Evolutionary conservation across 2,329 filamentous ascomycete genomes (phyloP).

Genomic region (Fusarium multiceps): DNA sequence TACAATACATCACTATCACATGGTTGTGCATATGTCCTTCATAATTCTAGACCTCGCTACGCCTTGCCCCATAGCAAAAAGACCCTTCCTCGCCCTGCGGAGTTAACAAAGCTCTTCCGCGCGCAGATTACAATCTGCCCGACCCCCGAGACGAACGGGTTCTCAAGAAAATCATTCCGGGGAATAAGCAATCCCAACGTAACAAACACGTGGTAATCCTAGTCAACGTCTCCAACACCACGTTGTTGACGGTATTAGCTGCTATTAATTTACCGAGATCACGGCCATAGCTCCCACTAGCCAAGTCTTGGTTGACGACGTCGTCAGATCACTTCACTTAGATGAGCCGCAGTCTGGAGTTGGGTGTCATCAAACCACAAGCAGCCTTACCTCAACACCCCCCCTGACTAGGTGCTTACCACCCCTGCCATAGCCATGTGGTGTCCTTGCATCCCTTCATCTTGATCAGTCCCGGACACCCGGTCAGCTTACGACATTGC

Average conservation of each 20-base stretch:
- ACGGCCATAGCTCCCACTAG: neutral
- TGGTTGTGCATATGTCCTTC: neutral
- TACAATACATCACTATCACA: conserved; percentile 2
- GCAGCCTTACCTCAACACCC: neutral
- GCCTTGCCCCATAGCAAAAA: conserved; percentile 5
- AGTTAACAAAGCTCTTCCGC: conserved; percentile 17
- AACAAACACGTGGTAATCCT: conserved; percentile 11
- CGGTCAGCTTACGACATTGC: conserved; percentile 13
- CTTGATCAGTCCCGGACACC: neutral
- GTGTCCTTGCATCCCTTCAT: conserved; percentile 28
- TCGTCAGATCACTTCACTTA: neutral
- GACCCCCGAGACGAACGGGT: conserved; percentile 1
- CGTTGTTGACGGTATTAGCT: neutral
- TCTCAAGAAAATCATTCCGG: conserved; percentile 9
- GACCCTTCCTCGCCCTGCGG: conserved; percentile 11
- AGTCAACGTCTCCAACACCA: neutral
- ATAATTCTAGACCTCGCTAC: neutral
- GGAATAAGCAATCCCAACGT: conserved; percentile 20
- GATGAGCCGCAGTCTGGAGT: neutral
- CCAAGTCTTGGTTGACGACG: neutral
- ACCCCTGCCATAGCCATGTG: conserved; percentile 38
- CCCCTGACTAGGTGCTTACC: conserved; percentile 23
- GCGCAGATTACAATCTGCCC: conserved; percentile 16
- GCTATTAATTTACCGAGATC: neutral
- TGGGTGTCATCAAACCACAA: conserved; percentile 2